Conservation (phyloP, 1,284 basidiomycete genomes). For the Cryptococcus wingfieldii region DNA sequence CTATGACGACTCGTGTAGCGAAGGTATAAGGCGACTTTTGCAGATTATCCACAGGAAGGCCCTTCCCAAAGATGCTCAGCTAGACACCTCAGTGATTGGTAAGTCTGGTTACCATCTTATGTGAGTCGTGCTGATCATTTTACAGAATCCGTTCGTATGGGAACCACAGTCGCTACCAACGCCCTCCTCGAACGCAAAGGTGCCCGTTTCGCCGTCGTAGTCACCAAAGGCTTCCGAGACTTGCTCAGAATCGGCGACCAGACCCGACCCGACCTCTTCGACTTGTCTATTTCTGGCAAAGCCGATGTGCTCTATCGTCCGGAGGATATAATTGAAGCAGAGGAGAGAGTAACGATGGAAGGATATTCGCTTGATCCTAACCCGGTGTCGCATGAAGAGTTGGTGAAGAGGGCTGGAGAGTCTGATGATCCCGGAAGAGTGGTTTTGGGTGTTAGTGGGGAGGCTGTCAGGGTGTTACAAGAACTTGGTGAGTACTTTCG, state of each 20-base stretch:
- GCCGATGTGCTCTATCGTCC: conserved; percentile 40
- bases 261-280: conserved; percentile 46
- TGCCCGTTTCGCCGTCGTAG: conserved; percentile 29
- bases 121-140: too few species aligned
- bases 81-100: neutral
- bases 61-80: conserved; percentile 22
- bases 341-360: conserved; percentile 25
- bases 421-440: neutral
- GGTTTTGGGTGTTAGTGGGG: conserved; percentile 22
- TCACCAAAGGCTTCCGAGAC: conserved; percentile 48
- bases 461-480: conserved; percentile 22
- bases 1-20: conserved; percentile 49
- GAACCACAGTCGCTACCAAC: conserved; percentile 42
- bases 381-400: conserved; percentile 3
- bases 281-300: conserved; percentile 33
- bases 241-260: conserved; percentile 48
- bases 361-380: conserved; percentile 21
- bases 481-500: conserved; percentile 13
- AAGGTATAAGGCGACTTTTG: conserved; percentile 46
- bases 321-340: conserved; percentile 19
- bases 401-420: neutral
- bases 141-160: conserved; percentile 33
- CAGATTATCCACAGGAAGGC: conserved; percentile 32
- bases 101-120: too few species aligned
- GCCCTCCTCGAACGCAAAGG: conserved; percentile 49